Percentiles rank a stretch among this genome's conserved stretches.
Evolutionary conservation across 257 asterid species (phyloP).

Genomic region (Jaltomata sinuosa): DNA sequence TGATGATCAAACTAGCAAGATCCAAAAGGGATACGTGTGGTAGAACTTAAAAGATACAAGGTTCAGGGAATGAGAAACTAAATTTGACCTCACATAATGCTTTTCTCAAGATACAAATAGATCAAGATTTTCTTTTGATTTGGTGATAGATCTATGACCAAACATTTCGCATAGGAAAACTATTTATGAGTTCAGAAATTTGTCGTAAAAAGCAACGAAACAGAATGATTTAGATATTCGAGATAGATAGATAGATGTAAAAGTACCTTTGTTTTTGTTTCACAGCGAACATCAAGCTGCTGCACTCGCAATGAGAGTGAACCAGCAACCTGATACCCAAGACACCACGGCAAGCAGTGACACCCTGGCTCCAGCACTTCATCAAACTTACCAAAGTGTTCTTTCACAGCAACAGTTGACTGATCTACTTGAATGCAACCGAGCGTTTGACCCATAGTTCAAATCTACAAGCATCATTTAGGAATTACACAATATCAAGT

Average conservation of each 20-base stretch:
- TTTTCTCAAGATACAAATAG: background rate
- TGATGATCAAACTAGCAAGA: background rate
- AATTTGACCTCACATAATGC: background rate
- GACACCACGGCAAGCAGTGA: slow-evolving; percentile 35
- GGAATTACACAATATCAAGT: background rate
- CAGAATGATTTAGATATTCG: background rate
- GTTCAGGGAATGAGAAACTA: background rate
- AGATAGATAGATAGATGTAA: background rate
- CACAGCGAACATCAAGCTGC: slow-evolving; percentile 32
- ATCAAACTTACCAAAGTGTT: slow-evolving; percentile 23
- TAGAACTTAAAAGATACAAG: background rate
- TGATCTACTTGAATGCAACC: slow-evolving; percentile 31
- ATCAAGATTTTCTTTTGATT: background rate
- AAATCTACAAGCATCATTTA: slow-evolving; percentile 2
- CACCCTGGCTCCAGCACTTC: slow-evolving; percentile 33
- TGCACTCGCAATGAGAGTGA: slow-evolving; percentile 20
- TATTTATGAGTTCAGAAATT: background rate
- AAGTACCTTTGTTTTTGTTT: slow-evolving; percentile 31
- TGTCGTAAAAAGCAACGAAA: background rate
- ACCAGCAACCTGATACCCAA: slow-evolving; percentile 22
- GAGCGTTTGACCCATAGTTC: slow-evolving; percentile 25
- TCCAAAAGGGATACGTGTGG: background rate
- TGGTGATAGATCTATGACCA: background rate
- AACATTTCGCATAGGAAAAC: background rate
- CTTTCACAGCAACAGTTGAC: slow-evolving; percentile 24